Percentiles rank a stretch among this genome's conserved stretches.
phyloP scores from a whole-genome alignment of 768 basidiomycete species.

The Xanthoconium stramineum region DNA sequence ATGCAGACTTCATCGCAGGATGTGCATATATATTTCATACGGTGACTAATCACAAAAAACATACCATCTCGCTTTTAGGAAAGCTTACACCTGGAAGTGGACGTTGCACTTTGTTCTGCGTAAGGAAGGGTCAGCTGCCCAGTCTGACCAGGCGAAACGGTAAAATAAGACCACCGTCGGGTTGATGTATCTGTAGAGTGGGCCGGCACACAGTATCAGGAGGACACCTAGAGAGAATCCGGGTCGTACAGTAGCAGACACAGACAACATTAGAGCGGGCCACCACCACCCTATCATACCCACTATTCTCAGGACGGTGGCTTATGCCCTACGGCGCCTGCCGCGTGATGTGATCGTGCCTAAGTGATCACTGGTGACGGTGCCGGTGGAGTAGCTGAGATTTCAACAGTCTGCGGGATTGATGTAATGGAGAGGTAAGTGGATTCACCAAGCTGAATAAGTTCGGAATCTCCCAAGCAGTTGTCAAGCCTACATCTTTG shows the following conservation, averaged over 20 bases:
- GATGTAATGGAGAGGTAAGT: too few species aligned
- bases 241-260: too few species aligned
- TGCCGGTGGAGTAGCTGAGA: too few species aligned
- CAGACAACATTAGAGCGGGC: background rate
- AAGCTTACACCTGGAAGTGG: background rate
- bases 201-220: too few species aligned
- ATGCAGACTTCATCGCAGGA: background rate
- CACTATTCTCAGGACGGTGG: constrained; percentile 6
- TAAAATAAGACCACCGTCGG: background rate
- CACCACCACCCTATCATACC: background rate
- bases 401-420: too few species aligned
- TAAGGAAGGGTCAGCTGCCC: constrained; percentile 7
- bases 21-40: constrained; percentile 15
- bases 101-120: background rate
- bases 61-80: background rate
- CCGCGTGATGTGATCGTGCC: background rate
- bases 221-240: too few species aligned
- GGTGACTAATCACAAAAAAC: background rate
- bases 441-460: too few species aligned
- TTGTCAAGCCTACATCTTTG: too few species aligned
- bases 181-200: background rate
- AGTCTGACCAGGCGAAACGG: background rate
- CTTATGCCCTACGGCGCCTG: background rate
- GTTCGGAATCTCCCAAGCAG: too few species aligned
- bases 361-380: too few species aligned